Conservation (phyloP, 208 protist genomes). For the Leptomonas pyrrhocoris region DNA sequence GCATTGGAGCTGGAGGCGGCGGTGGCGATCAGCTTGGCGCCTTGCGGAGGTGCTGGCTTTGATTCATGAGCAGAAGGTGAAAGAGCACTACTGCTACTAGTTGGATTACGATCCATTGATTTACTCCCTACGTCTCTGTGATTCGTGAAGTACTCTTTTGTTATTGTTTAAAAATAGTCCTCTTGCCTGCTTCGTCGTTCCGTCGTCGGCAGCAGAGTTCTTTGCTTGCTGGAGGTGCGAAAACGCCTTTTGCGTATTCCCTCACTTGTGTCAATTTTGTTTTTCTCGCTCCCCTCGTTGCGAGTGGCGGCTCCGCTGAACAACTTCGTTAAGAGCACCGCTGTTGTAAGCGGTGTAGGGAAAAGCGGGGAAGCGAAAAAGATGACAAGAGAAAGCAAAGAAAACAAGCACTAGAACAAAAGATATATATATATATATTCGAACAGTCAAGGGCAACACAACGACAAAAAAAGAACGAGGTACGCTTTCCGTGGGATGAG, state of each 20-base stretch:
- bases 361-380: not conserved
- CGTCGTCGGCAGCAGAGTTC: no score
- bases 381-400: not conserved
- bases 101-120: conserved; percentile 12
- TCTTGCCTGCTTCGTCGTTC: no score
- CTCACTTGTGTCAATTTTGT: no score
- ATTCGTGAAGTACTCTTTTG: not conserved
- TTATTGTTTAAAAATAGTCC: not conserved
- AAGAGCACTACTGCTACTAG: conserved; percentile 6
- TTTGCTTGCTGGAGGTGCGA: no score
- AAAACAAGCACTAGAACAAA: conserved; percentile 14
- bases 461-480: no score
- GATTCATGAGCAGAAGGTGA: not conserved
- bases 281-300: not conserved
- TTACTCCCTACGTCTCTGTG: not conserved
- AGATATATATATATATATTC: no score
- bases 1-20: not conserved
- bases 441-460: no score
- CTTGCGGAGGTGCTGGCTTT: not conserved
- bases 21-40: not conserved
- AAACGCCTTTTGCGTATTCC: no score
- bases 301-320: not conserved
- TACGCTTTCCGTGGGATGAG: no score
- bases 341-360: not conserved
- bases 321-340: not conserved